Conservation (phyloP, 106 monocot species). For the Chionographis japonica region DNA sequence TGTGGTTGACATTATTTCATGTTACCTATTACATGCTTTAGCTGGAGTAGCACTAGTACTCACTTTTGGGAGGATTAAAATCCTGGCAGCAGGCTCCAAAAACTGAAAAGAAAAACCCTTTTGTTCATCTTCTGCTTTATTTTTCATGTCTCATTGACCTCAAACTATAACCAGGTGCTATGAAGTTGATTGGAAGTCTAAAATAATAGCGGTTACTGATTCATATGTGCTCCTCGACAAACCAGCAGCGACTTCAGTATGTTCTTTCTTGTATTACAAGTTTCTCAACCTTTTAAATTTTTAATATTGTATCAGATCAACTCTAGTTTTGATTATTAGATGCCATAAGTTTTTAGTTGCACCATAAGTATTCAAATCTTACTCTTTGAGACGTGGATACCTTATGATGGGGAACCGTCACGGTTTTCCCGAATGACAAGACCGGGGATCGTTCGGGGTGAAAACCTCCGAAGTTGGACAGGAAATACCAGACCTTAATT, state of each 20-base stretch:
- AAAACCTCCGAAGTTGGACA: too few species aligned
- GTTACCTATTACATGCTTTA: too few species aligned
- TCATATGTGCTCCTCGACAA: constrained; percentile 91
- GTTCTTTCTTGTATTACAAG: constrained; percentile 10
- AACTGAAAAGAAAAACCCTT: neutral
- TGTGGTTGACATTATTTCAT: too few species aligned
- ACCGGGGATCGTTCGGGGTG: too few species aligned
- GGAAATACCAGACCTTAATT: too few species aligned
- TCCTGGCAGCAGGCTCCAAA: neutral
- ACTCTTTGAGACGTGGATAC: too few species aligned
- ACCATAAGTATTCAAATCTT: too few species aligned
- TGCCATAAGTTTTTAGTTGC: neutral
- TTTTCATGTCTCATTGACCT: neutral
- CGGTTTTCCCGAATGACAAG: too few species aligned
- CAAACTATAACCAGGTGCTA: constrained; percentile 62
- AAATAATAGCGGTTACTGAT: constrained; percentile 78
- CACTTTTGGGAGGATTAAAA: too few species aligned
- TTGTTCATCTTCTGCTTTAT: neutral
- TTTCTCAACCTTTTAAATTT: constrained; percentile 2
- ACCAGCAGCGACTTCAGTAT: constrained; percentile 94
- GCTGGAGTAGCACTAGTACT: too few species aligned
- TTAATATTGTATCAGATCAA: neutral
- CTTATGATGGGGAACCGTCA: too few species aligned
- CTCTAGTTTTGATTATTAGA: neutral
- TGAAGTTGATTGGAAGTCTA: constrained; percentile 94